Conservation (phyloP, 257 asterid genomes). For the Ilex asprella region DNA sequence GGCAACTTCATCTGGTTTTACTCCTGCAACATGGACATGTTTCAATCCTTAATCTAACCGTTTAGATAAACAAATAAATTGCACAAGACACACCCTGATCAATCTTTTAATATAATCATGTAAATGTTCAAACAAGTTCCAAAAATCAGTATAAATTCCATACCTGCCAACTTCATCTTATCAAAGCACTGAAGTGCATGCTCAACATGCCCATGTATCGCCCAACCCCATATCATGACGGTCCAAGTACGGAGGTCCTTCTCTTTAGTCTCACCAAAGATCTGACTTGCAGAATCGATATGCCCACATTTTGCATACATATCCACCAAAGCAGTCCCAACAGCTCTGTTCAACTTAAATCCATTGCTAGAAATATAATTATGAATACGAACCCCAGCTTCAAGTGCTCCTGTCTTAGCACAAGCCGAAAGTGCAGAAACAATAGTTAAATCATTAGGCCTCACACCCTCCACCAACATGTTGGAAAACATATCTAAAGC, state of each 20-base stretch:
- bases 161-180: constrained; percentile 25
- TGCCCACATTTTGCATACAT: constrained; percentile 41
- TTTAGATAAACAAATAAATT: too few species aligned
- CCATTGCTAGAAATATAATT: constrained; percentile 12
- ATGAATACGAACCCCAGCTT: constrained; percentile 22
- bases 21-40: constrained; percentile 18
- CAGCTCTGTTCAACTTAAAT: constrained; percentile 17
- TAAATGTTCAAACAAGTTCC: not conserved
- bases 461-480: constrained; percentile 26
- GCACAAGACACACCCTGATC: too few species aligned
- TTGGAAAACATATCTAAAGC: constrained; percentile 24
- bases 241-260: constrained; percentile 37
- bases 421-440: constrained; percentile 35
- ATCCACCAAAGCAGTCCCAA: constrained; percentile 35
- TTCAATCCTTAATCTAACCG: not conserved
- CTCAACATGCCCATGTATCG: constrained; percentile 29
- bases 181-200: constrained; percentile 32
- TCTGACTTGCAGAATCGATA: constrained; percentile 25
- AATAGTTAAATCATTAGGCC: constrained; percentile 30
- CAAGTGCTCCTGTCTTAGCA: constrained; percentile 32
- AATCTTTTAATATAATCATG: not conserved
- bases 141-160: not conserved
- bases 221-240: constrained; percentile 39
- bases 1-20: constrained; percentile 28
- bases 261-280: constrained; percentile 24